phyloP scores from a whole-genome alignment of 257 asterid genomes.

The Solanum pennellii region DNA sequence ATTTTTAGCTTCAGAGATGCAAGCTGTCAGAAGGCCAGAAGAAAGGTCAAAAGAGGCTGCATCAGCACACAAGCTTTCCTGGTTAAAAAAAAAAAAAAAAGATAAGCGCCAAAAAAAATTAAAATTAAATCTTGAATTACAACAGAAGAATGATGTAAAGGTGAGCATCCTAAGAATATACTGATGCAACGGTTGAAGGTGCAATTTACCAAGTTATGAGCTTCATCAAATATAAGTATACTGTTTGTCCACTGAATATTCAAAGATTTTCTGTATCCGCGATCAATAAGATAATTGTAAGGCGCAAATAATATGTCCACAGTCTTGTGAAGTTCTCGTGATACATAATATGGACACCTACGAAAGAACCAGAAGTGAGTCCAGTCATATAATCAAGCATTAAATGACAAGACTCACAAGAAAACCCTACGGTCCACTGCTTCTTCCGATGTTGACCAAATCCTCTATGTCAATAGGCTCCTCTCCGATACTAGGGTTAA shows the following conservation, averaged over 20 bases:
- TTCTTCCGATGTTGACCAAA: conserved; percentile 80
- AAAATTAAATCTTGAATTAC: background rate
- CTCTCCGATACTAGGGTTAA: conserved; percentile 66
- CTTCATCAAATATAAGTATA: conserved; percentile 95
- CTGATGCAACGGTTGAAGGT: conserved; percentile 7
- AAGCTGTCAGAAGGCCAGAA: conserved; percentile 73
- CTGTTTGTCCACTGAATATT: conserved; percentile 63
- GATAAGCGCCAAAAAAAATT: background rate
- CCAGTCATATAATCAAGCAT: conserved; percentile 6
- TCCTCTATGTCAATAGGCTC: conserved; percentile 98
- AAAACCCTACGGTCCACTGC: conserved; percentile 79
- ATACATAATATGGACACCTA: conserved; percentile 94
- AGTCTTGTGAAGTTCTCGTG: conserved; percentile 80
- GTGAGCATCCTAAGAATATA: conserved; percentile 1
- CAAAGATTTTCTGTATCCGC: conserved; percentile 56
- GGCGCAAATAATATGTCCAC: conserved; percentile 96
- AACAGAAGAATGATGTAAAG: background rate
- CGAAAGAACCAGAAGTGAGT: conserved; percentile 17
- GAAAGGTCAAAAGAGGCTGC: conserved; percentile 98
- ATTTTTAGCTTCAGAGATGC: conserved; percentile 80
- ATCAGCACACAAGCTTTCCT: conserved; percentile 96
- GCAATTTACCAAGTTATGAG: conserved; percentile 82
- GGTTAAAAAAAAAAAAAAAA: background rate
- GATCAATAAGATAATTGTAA: conserved; percentile 95
- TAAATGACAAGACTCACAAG: background rate